Base-by-base conservation (phyloP, 2,329 filamentous ascomycete species). In the Stylonectria norvegica region DNA sequence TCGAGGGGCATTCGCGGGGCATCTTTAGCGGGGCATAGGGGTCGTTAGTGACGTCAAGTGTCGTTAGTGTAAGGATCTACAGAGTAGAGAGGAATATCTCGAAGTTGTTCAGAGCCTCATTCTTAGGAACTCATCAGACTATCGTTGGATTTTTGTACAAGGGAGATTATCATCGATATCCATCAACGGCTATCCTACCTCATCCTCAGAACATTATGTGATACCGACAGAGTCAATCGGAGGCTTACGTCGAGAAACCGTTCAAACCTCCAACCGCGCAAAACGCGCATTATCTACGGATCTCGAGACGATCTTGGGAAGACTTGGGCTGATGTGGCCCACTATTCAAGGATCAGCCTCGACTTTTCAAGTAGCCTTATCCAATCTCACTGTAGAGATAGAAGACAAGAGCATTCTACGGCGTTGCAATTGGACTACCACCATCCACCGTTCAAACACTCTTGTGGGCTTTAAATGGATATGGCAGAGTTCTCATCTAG, bases 1-100 rank as follows among this genome's bases (percentile, higher is more conserved):
- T 25, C 50, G 56, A 46, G 55, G 56, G 56, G 55, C 53, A 48
- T 48, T 40, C 41, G 50, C 54, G 53, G 54, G 44, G 40, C 22
- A 23, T 31, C 39, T 41, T 44, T 47, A 49, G 51, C 48, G 16
- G 45, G 37, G 41, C 47, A 45, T 22, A 4, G 17, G 27, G 30
- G 19, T 7, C 5, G 16, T 16, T 9, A 19, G 7, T 57, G 55
- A 57, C 55, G 55, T 57, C 55, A 57, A 52, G 41, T 37, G 38
- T 45, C 37, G 48, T 43, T 52, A 52, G 36, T n/a, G 22, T 36
- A 36, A 34, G 47, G 42, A 43, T 34, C 17, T 35, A 44, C 42
- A 50, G 49, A 51, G 34, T 36, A 29, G 36, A 42, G 48, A 50
- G 43, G 40, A 39, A 31, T n/a, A 10, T 32, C 6, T 20, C 34